A percentile compares a stretch with the other conserved stretches of the same genome.
Conservation (phyloP, 345 rosid genomes). For the Acer yangbiense region DNA sequence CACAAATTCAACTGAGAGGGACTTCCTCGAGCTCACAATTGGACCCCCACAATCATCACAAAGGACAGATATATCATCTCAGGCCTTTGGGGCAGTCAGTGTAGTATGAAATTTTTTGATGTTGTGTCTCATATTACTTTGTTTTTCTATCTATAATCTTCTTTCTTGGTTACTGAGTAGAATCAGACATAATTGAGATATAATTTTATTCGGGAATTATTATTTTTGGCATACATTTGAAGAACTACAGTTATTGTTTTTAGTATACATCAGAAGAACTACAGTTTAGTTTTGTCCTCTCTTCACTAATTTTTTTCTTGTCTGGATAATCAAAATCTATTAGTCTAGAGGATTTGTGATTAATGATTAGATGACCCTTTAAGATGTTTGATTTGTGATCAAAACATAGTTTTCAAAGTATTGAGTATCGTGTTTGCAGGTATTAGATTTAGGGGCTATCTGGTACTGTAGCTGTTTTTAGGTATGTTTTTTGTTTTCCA, state of each 20-base stretch:
- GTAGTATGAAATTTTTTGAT: constrained; percentile 8
- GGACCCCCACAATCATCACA: constrained; percentile 17
- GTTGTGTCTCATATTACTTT: background rate
- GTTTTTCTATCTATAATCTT: background rate
- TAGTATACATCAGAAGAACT: background rate
- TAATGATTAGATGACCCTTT: no score
- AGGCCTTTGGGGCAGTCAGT: constrained; percentile 23
- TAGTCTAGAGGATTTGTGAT: no score
- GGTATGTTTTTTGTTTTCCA: no score
- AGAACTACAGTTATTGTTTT: background rate
- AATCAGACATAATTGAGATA: background rate
- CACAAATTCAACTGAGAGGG: constrained; percentile 4
- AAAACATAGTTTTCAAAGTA: no score
- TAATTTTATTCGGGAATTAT: background rate
- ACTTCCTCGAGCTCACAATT: constrained; percentile 23
- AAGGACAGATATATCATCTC: constrained; percentile 2
- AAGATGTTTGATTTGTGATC: no score
- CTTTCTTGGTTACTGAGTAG: background rate
- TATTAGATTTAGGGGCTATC: no score
- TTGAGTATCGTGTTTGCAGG: no score
- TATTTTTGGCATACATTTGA: background rate
- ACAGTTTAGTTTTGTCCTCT: background rate
- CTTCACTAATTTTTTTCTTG: no score
- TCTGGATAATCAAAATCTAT: no score
- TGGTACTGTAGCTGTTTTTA: no score